Base-by-base conservation (phyloP, 768 basidiomycete genomes). In the Russula foetens region DNA sequence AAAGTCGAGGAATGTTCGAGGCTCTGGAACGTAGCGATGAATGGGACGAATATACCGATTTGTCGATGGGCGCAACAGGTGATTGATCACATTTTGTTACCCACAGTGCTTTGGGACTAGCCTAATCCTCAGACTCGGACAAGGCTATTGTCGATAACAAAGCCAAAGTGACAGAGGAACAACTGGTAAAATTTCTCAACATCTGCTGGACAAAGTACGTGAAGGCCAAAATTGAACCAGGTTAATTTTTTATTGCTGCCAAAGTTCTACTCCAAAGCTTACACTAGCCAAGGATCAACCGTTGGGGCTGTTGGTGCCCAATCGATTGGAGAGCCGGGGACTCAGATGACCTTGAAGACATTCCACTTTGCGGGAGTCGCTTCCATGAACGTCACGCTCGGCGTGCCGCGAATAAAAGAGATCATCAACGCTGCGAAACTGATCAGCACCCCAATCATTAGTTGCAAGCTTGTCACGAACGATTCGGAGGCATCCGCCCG, bases 311-410 rank as follows among this genome's bases (percentile, higher is more conserved):
- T 99, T 44, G 97, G 96, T 4, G 97, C 97, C 6, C 97, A 99
- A 70, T 98, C 97, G 1, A 98, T 99, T 65, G 97, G 97, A 69
- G 97, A 99, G 74, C 97, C 97, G 1, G 97, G 96, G 44, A 99
- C 97, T 0, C 97, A 99, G 71, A 99, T 99, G 97, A 98, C 96
- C 1, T 74, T 98, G 65, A 98, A 98, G 75, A 98, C 97, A 58
- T 99, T 99, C 84, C 97, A 99, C 79, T 99, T 98, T 74, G 97
- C 97, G 68, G 97, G 97, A 76, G 96, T 99, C 63, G 97, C 97
- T 8, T 96, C 95, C 39, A 99, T 98, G 97, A 98, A 98, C 75
- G 93, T 99, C 64, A 99, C 97, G 0, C 84, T 98, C 39, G 97
- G 97, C 74, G 97, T 98, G n/a, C 97, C 97, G 3, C 96, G 97